Conservation (phyloP, 1,139 yeast species). For the Yamadazyma diospyri region DNA sequence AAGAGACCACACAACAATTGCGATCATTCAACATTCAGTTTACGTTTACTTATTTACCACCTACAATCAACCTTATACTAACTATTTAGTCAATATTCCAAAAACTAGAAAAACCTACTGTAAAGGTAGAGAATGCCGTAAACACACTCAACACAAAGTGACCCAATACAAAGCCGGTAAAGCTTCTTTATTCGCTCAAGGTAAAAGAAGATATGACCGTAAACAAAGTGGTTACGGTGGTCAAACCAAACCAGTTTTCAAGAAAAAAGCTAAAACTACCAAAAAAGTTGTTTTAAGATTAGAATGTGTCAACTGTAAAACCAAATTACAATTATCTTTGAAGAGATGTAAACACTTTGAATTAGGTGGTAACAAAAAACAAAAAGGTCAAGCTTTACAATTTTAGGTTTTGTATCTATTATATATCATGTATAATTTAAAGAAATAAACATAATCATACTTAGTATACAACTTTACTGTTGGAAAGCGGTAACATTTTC, state of each 20-base stretch:
- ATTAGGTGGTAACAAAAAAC: constrained; percentile 99
- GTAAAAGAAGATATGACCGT: constrained; percentile 99
- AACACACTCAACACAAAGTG: constrained; percentile 99
- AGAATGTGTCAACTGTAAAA: constrained; percentile 98
- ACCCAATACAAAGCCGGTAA: constrained; percentile 99
- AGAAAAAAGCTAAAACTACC: constrained; percentile 99
- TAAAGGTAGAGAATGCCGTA: constrained; percentile 98
- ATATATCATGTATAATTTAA: constrained; percentile 17
- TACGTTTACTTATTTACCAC: too few species aligned
- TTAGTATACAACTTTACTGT: too few species aligned
- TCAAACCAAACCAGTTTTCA: constrained; percentile 99
- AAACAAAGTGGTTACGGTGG: constrained; percentile 99
- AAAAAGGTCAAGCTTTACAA: constrained; percentile 98
- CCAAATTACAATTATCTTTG: constrained; percentile 96
- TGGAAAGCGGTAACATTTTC: too few species aligned
- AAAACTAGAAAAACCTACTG: constrained; percentile 99
- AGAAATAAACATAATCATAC: constrained; percentile 12
- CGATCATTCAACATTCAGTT: background rate
- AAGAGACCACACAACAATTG: background rate
- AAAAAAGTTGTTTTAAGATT: constrained; percentile 99
- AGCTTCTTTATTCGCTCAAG: constrained; percentile 98
- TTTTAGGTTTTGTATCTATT: constrained; percentile 48
- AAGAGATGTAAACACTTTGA: constrained; percentile 99
- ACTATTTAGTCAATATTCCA: constrained; percentile 93
- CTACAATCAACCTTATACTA: constrained; percentile 10